Conservation (phyloP, 306 rosid genomes). For the Gastrolobium villosum region DNA sequence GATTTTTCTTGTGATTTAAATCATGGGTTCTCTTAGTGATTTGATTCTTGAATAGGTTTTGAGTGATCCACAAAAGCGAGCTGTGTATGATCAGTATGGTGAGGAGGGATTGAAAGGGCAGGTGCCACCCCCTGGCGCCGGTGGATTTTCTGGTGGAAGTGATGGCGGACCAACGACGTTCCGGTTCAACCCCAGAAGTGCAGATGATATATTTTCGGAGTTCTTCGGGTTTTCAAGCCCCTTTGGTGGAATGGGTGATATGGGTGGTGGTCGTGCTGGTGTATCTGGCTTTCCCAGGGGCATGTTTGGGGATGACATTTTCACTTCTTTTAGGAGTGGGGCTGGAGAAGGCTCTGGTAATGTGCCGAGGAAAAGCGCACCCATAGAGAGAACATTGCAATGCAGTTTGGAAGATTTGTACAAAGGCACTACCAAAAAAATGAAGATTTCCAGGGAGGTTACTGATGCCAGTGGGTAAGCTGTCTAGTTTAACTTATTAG, state of each 20-base stretch:
- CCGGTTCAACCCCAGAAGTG: constrained; percentile 73
- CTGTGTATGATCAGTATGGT: constrained; percentile 89
- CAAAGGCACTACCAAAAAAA: constrained; percentile 90
- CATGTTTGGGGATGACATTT: constrained; percentile 70
- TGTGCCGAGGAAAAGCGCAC: constrained; percentile 66
- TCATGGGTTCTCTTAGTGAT: background rate
- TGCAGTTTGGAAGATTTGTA: constrained; percentile 92
- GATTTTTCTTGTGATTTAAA: too few species aligned
- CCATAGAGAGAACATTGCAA: constrained; percentile 71
- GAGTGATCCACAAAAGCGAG: constrained; percentile 92
- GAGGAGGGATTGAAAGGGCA: constrained; percentile 92
- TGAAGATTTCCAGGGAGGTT: constrained; percentile 96
- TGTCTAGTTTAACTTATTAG: constrained; percentile 21
- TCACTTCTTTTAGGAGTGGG: constrained; percentile 59
- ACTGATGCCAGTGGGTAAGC: constrained; percentile 83
- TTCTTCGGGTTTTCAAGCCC: constrained; percentile 72
- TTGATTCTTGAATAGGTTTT: constrained; percentile 65
- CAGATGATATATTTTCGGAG: constrained; percentile 86
- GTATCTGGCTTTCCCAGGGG: constrained; percentile 62
- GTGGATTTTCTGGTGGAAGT: constrained; percentile 56
- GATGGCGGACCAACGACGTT: constrained; percentile 71
- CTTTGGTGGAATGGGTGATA: constrained; percentile 76
- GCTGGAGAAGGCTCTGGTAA: constrained; percentile 66
- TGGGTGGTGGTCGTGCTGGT: constrained; percentile 77
- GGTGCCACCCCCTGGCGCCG: constrained; percentile 74